A percentile compares a stretch with the other conserved stretches of the same genome.
Evolutionary conservation across 805 yeast genomes (phyloP).

Genomic region (Saccharomycopsis babjevae): DNA sequence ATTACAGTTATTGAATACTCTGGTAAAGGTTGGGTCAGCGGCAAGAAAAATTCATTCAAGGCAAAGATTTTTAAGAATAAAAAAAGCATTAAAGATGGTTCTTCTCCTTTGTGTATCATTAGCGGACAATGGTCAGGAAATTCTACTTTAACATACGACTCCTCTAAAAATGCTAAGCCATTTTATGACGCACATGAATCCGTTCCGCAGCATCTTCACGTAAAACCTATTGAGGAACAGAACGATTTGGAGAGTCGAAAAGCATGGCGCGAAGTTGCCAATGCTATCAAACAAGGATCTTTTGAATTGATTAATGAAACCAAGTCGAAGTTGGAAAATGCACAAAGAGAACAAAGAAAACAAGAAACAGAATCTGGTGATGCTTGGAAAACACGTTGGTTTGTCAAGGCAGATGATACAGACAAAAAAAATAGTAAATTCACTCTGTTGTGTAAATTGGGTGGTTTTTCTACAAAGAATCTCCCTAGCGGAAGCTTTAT

Average conservation of each 20-base stretch:
- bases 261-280: conserved; percentile 88
- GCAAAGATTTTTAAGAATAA: conserved; percentile 61
- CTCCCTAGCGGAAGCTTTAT: conserved; percentile 55
- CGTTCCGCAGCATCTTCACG: conserved; percentile 46
- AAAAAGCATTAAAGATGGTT: conserved; percentile 39
- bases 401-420: conserved; percentile 31
- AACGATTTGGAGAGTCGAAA: conserved; percentile 71
- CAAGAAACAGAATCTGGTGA: conserved; percentile 54
- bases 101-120: conserved; percentile 66
- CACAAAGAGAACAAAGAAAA: conserved; percentile 74
- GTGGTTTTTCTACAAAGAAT: conserved; percentile 50
- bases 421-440: conserved; percentile 23
- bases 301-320: conserved; percentile 65
- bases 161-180: conserved; percentile 36
- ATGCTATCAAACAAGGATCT: conserved; percentile 68
- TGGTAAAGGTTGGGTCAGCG: conserved; percentile 92
- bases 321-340: conserved; percentile 72
- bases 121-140: conserved; percentile 88
- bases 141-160: conserved; percentile 52
- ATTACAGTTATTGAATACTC: conserved; percentile 63
- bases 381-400: conserved; percentile 79
- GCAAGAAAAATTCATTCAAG: conserved; percentile 88
- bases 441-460: conserved; percentile 33
- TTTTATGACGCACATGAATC: conserved; percentile 54
- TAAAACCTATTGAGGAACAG: conserved; percentile 78